phyloP scores from a whole-genome alignment of 176 grass and related monocot genomes.

The Cenchrus americanus region DNA sequence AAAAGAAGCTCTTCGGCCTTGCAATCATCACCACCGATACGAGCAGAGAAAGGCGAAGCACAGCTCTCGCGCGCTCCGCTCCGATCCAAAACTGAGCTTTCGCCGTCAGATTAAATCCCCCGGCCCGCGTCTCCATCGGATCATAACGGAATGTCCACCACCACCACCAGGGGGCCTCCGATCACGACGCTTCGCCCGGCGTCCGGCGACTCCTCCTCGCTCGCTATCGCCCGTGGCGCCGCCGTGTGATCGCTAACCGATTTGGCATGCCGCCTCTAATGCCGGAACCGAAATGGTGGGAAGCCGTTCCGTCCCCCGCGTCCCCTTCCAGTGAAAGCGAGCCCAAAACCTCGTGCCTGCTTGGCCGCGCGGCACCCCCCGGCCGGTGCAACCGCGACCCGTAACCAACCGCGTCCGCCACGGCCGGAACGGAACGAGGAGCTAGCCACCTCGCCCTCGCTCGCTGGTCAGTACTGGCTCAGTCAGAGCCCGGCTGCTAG shows the following conservation, averaged over 20 bases:
- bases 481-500: not conserved
- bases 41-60: not conserved
- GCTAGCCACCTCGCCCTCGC: not conserved
- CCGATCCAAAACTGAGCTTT: conserved; percentile 37
- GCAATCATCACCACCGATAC: not conserved
- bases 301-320: conserved; percentile 7
- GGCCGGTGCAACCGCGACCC: conserved; percentile 8
- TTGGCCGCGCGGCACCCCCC: not conserved
- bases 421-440: not conserved
- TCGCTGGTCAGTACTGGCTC: not conserved
- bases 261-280: conserved; percentile 40
- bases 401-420: not conserved
- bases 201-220: no score
- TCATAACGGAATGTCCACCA: conserved; percentile 27
- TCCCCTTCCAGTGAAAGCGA: not conserved
- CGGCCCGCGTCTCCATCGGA: conserved; percentile 24
- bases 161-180: no score
- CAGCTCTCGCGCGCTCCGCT: no score
- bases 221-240: not conserved
- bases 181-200: not conserved
- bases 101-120: conserved; percentile 12
- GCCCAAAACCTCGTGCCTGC: not conserved
- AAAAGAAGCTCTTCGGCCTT: not conserved
- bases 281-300: conserved; percentile 51
- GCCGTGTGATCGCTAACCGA: not conserved